Evolutionary conservation across 2,329 filamentous ascomycete species (phyloP).

Genomic region (Colletotrichum tanaceti): DNA sequence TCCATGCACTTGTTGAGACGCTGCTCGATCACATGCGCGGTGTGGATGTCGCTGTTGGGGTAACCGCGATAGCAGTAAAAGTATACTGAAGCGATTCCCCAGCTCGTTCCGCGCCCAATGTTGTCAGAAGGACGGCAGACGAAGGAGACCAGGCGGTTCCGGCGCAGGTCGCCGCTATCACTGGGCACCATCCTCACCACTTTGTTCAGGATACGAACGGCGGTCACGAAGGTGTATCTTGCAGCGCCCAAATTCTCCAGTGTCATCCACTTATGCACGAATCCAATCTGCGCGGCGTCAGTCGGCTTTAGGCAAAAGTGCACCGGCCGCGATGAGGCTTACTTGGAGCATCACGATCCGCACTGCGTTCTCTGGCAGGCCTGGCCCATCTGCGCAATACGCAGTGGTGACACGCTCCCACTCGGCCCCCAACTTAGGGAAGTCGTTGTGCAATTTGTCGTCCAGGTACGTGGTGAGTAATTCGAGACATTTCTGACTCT

Average conservation of each 20-base stretch:
- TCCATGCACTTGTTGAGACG: not conserved
- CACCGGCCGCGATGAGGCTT: not conserved
- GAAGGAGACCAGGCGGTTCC: not conserved
- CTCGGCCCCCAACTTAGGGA: too few species aligned
- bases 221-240: not conserved
- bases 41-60: too few species aligned
- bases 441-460: not conserved
- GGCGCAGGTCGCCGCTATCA: not conserved
- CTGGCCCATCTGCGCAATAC: not conserved
- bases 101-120: not conserved
- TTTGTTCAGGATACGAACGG: not conserved
- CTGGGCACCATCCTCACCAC: not conserved
- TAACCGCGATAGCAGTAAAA: constrained; percentile 7
- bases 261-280: not conserved
- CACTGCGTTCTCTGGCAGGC: too few species aligned
- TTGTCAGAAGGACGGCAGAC: not conserved
- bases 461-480: not conserved
- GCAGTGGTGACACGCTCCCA: not conserved
- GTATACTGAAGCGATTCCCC: not conserved
- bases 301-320: too few species aligned
- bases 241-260: constrained; percentile 3
- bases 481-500: not conserved
- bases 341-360: not conserved
- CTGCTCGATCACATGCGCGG: too few species aligned
- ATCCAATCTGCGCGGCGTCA: not conserved